Evolutionary conservation across 805 yeast genomes (phyloP), one percentile per base, ranked within the genome.

Genomic region (Wickerhamiella qilinensis): DNA sequence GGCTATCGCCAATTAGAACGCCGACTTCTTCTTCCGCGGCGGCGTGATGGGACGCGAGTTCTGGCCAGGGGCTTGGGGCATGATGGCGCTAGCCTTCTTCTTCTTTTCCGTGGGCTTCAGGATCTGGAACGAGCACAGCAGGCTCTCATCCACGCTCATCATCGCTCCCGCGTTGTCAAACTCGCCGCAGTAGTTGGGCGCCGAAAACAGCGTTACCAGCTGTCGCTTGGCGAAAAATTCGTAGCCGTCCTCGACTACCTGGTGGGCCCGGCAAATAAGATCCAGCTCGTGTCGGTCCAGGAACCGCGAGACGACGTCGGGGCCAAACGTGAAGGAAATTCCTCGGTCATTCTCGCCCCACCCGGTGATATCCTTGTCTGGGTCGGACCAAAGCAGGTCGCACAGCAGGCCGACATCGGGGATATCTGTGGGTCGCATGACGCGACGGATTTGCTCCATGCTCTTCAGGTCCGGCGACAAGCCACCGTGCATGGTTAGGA

Each of bases 311-410:
- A 88, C 97, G 38, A 88, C 97, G 60, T 88, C 98, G 8, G 97
- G 97, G n/a, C 97, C 97, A 64, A 91, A 88, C n/a, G 97, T 88
- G 62, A 86, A 88, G 20, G 96, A 85, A 45, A 88, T 97, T 57
- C 97, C 97, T 64, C 98, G 81, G 65, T 91, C 98, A 60, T 91
- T 88, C 65, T 91, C 98, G 52, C 93, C 79, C 98, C 98, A 88
- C 16, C 97, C 98, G 25, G 91, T 84, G 51, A 88, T 86, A 62
- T 86, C 96, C 63, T 91, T 88, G 62, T 88, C 97, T 20, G 98
- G 98, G 60, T 88, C 98, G 2, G 95, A 82, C 98, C 98, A 88
- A 54, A 88, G 71, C 60, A 88, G 70, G 62, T 88, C 98, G 68
- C 96, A 88, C 53, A 88, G 71, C 53, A 88, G 72, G 20, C 98